Percentiles rank a stretch among this genome's conserved stretches.
These are phyloP conservation scores for Calocera cornea DNA, from an alignment of 768 basidiomycete genomes.

Conservation along the genomic window DNA sequence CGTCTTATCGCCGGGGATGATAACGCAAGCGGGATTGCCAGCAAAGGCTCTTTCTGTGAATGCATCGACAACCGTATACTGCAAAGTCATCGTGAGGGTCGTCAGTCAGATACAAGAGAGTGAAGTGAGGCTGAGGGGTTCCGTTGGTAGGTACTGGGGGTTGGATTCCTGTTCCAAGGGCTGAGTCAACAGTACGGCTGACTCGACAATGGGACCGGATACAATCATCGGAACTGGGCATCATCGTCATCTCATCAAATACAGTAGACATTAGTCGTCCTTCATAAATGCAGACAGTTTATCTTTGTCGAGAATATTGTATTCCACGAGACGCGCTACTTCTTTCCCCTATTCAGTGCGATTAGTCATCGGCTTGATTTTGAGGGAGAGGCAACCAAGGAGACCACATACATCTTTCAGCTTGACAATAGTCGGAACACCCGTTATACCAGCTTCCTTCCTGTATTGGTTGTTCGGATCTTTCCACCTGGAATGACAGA, in stretches of 20 bases:
- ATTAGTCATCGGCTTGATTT: not conserved
- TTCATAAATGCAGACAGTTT: not conserved
- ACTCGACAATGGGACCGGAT: slow-evolving; percentile 19
- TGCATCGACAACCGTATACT: not conserved
- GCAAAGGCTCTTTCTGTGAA: not conserved
- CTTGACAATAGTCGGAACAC: slow-evolving; percentile 55
- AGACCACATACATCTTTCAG: slow-evolving; percentile 37
- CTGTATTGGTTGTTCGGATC: slow-evolving; percentile 43
- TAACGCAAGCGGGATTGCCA: not conserved
- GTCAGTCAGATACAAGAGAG: too few species aligned
- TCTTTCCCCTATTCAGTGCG: not conserved
- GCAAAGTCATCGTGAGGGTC: not conserved
- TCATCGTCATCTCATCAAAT: not conserved
- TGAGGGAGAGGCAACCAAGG: slow-evolving; percentile 6
- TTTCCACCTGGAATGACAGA: slow-evolving; percentile 47
- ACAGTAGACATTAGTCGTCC: not conserved
- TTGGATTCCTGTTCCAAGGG: too few species aligned
- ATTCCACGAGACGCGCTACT: slow-evolving; percentile 17
- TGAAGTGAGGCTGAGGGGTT: too few species aligned
- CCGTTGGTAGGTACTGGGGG: too few species aligned
- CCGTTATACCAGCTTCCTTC: slow-evolving; percentile 46
- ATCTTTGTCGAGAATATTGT: slow-evolving; percentile 9
- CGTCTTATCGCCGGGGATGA: not conserved
- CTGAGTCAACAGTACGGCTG: too few species aligned
- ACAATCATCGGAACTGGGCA: slow-evolving; percentile 13